These are phyloP conservation scores for Anaeromyces robustus DNA, from an alignment of 192 early-diverging fungal genomes.

Conservation along the genomic window DNA sequence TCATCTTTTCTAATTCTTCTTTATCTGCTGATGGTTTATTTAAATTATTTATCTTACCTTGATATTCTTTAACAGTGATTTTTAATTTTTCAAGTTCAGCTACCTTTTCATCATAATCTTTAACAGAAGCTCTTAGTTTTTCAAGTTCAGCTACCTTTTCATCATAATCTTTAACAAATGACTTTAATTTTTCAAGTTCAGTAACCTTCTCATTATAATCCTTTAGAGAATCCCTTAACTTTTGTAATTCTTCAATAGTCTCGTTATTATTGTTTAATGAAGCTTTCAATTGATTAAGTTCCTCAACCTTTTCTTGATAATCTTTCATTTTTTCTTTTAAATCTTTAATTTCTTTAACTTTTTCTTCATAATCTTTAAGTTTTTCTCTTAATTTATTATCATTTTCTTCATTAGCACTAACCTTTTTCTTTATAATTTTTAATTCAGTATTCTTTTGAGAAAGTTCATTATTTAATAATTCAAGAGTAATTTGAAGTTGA, in stretches of 20 bases:
- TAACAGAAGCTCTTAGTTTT: neutral
- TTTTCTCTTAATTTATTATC: too few species aligned
- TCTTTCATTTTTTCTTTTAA: neutral
- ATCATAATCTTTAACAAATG: neutral
- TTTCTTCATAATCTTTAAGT: too few species aligned
- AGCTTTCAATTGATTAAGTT: neutral
- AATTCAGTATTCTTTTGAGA: too few species aligned
- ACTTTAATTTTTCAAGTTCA: neutral
- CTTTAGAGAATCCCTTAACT: neutral
- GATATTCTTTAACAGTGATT: neutral
- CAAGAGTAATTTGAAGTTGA: too few species aligned
- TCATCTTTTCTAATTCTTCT: too few species aligned
- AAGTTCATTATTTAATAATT: too few species aligned
- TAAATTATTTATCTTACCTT: neutral
- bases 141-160: neutral
- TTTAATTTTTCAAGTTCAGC: neutral
- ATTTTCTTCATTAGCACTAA: too few species aligned
- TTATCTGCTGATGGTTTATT: neutral
- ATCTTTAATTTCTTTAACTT: neutral
- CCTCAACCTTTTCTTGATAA: neutral
- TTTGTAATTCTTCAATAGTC: neutral
- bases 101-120: neutral
- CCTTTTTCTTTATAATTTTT: too few species aligned
- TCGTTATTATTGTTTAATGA: neutral
- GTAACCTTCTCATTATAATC: neutral